These are phyloP conservation scores for Cokeromyces recurvatus DNA, from an alignment of 371 early-diverging fungal species.

Conservation along the genomic window DNA sequence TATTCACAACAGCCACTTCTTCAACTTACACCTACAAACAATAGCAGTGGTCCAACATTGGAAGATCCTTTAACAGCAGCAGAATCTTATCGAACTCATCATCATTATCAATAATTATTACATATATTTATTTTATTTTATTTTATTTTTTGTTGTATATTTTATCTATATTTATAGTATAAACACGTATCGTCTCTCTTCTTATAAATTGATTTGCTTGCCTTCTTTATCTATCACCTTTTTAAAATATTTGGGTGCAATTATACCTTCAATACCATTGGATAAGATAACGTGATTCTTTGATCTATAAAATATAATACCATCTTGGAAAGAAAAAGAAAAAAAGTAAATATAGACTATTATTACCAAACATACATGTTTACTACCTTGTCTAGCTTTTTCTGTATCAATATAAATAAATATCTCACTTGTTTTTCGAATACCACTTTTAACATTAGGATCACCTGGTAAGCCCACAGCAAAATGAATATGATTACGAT, in stretches of 20 bases:
- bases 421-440: conserved; percentile 61
- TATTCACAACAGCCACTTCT: too few species aligned
- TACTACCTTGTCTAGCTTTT: conserved; percentile 59
- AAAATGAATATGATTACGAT: conserved; percentile 88
- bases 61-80: conserved; percentile 26
- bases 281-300: conserved; percentile 79
- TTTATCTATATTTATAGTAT: not conserved
- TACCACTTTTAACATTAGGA: conserved; percentile 66
- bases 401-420: conserved; percentile 72
- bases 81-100: conserved; percentile 19
- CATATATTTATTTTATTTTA: not conserved
- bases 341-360: not conserved
- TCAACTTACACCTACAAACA: too few species aligned
- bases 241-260: conserved; percentile 62
- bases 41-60: too few species aligned
- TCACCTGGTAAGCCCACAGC: conserved; percentile 70
- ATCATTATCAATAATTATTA: not conserved
- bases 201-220: not conserved
- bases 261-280: conserved; percentile 58
- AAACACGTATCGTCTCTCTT: not conserved
- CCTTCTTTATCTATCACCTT: conserved; percentile 42
- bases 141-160: not conserved
- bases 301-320: conserved; percentile 70
- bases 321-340: conserved; percentile 37
- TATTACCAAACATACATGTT: not conserved